Evolutionary conservation across 305 asterid genomes (phyloP), one percentile per base, ranked within the genome.

Genomic region (Striga hermonthica): DNA sequence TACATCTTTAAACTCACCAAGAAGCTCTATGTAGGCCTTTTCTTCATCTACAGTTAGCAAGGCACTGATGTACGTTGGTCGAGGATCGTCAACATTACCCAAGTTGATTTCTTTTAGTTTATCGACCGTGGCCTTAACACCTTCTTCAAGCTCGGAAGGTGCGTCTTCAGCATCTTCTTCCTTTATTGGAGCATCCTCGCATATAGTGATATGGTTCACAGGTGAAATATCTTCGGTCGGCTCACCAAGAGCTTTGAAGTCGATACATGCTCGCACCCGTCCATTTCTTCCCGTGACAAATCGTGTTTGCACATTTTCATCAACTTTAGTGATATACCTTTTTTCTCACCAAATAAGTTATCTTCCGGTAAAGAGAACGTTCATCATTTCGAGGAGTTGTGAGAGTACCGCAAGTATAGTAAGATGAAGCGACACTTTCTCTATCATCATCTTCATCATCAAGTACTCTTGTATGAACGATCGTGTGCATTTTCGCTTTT

Each of bases 131-230:
- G 58, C 16, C 14, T 64, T 35, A 0, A 49, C 45, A 0, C 36
- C 68, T 12, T 64, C 58, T 12, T 55, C 41, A 31, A 64, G 58
- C 5, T 64, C 47, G 14, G 35, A 47, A 6, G 59, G 44, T 1
- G 58, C 60, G 7, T 11, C 47, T 36, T 63, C 44, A 10, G 68
- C 31, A 14, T 63, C 58, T 48, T 63, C 57, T 11, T 49, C 56
- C 5, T n/a, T 28, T 5, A 49, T 14, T 12, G 2, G 31, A 22
- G 31, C 2, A 22, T n/a, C 28, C 14, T 14, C 66, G 22, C 58
- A 7, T 53, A 22, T 3, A 53, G 58, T 53, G 35, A 39, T 39
- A 3, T 39, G 43, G 9, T 39, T 4, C 6, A 8, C 43, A 8
- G 3, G 43, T 39, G 43, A 0, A 4, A 39, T 39, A 39, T 8